Base-by-base conservation (phyloP, 192 early-diverging fungal species). In the Coemansia sp. region DNA sequence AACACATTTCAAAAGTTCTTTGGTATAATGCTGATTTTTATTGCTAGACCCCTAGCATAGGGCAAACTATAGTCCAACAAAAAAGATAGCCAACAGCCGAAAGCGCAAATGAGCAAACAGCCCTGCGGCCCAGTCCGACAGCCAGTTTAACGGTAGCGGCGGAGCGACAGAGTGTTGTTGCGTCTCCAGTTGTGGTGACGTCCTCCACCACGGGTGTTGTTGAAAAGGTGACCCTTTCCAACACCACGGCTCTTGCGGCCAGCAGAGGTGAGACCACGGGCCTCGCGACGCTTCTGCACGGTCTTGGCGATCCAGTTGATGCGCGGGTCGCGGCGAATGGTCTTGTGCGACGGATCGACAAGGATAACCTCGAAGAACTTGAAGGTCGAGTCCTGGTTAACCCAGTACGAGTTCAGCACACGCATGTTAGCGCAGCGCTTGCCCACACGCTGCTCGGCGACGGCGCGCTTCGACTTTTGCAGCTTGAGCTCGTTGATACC, bases 401-500 rank as follows among this genome's bases (percentile, higher is more conserved):
- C 90, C 97, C 97, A 99, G 92, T 99, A 99, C 59, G 94, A 96
- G 93, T 96, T 99, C 64, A 99, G 86, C 60, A 99, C 95, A 68
- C 97, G 93, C 82, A 99, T 86, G 89, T 97, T 97, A 65, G 85
- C 87, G 87, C 97, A 99, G 84, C 88, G 93, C 83, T 92, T 90
- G 71, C 94, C 97, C 64, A 96, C 93, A 86, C 97, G 94, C 87
- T 96, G 93, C 86, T 99, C 97, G 69, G 95, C 97, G 64, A 91
- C 93, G 59, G 92, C 83, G 66, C 90, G 91, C 80, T 92, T 88
- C 53, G 97, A 92, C 72, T 94, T 91, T 85, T 97, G 93, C 89
- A 92, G 95, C 90, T 99, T 99, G 83, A 99, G 92, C 86, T 97
- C 90, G 88, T 89, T 93, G 63, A 99, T 90, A 93, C 97, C 97